Base-by-base conservation (phyloP, 2,329 filamentous ascomycete species). In the Aureobasidium melanogenum region DNA sequence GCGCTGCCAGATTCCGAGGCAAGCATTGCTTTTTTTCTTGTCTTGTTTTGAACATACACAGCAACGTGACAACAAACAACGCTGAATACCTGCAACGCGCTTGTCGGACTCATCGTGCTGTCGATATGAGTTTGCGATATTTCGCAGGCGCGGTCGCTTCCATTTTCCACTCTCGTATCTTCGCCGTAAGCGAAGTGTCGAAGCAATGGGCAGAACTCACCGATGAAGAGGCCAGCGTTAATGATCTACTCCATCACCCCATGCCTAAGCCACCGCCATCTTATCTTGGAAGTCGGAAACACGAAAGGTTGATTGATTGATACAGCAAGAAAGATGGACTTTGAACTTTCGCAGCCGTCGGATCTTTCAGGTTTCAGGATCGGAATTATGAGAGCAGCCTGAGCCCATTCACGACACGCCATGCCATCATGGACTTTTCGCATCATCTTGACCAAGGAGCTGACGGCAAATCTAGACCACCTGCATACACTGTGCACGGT, bases 181-280 rank as follows among this genome's bases (percentile, higher is more conserved):
- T 24, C 22, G 8, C 14, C 6, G 10, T 24, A 43, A 43, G 39
- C 39, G 39, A 43, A 10, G 10, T 14, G 19, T 5, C 5, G 39
- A 14, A 24, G 19, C 17, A 12, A 22, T 14, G 19, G 39, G 24
- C 39, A 43, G 12, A 4, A 5, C 19, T 22, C 39, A 43, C 19
- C 2, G 1, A 22, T 5, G 39, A 10, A 10, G 39, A 22, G 14
- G 22, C 15, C 15, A 24, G 15, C 26, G 46, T 22, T 34, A 4
- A 19, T 32, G 26, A 32, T 48, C 4, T 34, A 5, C 32, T 22
- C 17, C 6, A 7, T 47, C 48, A 51, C 32, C 32, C 32, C 17
- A 24, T n/a, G 50, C 36, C 50, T 54, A 22, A 54, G 50, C 50
- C 50, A 54, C 50, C 50, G 50, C 50, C 50, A 51, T 41, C 22